These are phyloP conservation scores for Aspergillus panamensis DNA, from an alignment of 495 filamentous ascomycete species.

Conservation along the genomic window DNA sequence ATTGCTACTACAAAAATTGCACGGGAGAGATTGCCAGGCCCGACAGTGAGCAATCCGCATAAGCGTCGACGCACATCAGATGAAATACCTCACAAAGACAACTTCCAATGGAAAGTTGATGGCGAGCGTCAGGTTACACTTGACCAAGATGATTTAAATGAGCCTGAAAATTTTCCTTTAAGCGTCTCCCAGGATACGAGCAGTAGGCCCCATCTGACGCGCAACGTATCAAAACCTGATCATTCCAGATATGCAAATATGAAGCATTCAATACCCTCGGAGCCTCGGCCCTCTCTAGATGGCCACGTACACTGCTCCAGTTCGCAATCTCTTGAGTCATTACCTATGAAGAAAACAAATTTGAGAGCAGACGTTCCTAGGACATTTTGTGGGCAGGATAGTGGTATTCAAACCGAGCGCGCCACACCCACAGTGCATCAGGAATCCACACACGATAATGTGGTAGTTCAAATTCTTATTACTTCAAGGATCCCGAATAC, in stretches of 20 bases:
- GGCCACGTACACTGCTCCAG: too few species aligned
- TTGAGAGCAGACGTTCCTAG: not conserved
- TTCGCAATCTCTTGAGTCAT: too few species aligned
- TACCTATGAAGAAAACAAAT: too few species aligned
- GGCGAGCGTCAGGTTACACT: not conserved
- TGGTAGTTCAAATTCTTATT: conserved; percentile 67
- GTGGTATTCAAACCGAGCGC: too few species aligned
- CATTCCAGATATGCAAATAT: not conserved
- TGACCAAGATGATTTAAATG: not conserved
- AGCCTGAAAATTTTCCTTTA: not conserved
- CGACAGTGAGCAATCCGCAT: conserved; percentile 6
- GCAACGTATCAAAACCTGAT: not conserved
- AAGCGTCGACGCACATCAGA: conserved; percentile 15
- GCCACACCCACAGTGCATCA: not conserved
- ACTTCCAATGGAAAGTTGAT: not conserved
- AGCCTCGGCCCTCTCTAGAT: too few species aligned
- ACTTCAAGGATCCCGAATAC: conserved; percentile 61
- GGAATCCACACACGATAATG: conserved; percentile 25
- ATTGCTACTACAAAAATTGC: conserved; percentile 50
- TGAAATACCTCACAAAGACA: conserved; percentile 11
- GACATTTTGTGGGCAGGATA: too few species aligned
- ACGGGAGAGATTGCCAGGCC: conserved; percentile 21
- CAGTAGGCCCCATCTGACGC: not conserved
- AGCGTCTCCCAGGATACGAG: not conserved
- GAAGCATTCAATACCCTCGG: not conserved